phyloP scores from a whole-genome alignment of 106 monocot species.

The Acorus calamus region DNA sequence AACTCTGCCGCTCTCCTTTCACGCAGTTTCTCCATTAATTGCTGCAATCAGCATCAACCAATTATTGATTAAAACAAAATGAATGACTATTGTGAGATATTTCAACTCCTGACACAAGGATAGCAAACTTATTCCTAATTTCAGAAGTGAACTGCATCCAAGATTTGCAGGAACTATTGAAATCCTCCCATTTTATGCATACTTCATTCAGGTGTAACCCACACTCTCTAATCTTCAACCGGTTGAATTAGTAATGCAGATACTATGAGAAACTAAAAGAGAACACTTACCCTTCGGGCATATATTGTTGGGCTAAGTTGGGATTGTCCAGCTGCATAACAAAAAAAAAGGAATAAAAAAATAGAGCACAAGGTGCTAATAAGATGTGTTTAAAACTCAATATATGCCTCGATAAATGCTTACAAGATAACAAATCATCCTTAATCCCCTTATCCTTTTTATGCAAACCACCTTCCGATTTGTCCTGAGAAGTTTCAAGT shows the following conservation, averaged over 20 bases:
- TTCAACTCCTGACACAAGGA: no score
- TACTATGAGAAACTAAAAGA: neutral
- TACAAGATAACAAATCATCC: constrained; percentile 22
- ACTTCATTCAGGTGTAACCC: no score
- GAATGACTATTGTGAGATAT: no score
- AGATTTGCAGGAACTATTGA: no score
- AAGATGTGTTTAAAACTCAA: no score
- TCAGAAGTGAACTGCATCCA: no score
- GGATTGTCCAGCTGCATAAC: constrained; percentile 25
- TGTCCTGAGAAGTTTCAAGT: constrained; percentile 6
- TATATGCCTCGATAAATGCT: neutral
- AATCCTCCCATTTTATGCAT: no score
- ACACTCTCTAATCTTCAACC: no score
- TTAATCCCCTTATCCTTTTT: constrained; percentile 15
- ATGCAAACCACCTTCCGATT: constrained; percentile 10
- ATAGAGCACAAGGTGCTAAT: neutral
- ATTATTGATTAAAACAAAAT: no score
- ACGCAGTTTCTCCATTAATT: constrained; percentile 46
- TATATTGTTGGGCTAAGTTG: constrained; percentile 40
- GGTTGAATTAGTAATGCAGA: no score
- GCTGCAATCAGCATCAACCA: constrained; percentile 15
- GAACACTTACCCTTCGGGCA: constrained; percentile 44
- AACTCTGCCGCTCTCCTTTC: constrained; percentile 46
- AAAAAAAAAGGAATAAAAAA: constrained; percentile 2
- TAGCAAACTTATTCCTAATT: no score